phyloP scores from a whole-genome alignment of 768 basidiomycete species.

The Daedaleopsis nitida region DNA sequence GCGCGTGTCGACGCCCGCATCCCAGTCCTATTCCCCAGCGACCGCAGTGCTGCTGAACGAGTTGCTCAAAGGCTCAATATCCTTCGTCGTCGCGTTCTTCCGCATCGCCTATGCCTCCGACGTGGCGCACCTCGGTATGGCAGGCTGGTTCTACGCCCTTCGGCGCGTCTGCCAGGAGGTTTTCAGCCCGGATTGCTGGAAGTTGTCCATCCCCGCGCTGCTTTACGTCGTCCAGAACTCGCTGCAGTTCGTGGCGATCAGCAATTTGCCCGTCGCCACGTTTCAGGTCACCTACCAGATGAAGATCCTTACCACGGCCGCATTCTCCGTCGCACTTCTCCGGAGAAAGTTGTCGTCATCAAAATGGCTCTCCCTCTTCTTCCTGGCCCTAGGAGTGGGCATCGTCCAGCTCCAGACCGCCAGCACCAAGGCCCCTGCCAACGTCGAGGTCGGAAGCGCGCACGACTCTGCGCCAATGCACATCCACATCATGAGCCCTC shows the following conservation, averaged over 20 bases:
- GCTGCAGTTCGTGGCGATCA: conserved; percentile 94
- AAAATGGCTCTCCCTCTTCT: conserved; percentile 88
- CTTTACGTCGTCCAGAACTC: conserved; percentile 97
- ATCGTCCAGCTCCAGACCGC: conserved; percentile 91
- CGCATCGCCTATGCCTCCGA: conserved; percentile 44
- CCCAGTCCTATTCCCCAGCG: conserved; percentile 88
- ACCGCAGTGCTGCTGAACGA: conserved; percentile 95
- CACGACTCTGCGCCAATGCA: conserved; percentile 61
- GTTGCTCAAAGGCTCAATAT: conserved; percentile 90
- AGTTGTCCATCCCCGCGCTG: conserved; percentile 93
- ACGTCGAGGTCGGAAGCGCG: conserved; percentile 62
- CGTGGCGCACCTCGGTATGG: conserved; percentile 28
- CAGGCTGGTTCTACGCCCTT: conserved; percentile 43
- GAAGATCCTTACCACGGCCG: conserved; percentile 97
- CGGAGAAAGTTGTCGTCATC: conserved; percentile 67
- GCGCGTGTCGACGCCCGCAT: conserved; percentile 79
- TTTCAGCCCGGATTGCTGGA: conserved; percentile 96
- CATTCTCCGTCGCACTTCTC: conserved; percentile 84
- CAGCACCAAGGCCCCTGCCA: conserved; percentile 27
- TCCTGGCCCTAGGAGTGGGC: conserved; percentile 89
- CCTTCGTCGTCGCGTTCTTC: conserved; percentile 80
- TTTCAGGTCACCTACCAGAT: conserved; percentile 99
- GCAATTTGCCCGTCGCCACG: conserved; percentile 93
- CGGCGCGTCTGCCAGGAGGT: conserved; percentile 65
- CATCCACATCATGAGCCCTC: conserved; percentile 77